phyloP scores from a whole-genome alignment of 306 rosid species.

The Citrullus amarus region DNA sequence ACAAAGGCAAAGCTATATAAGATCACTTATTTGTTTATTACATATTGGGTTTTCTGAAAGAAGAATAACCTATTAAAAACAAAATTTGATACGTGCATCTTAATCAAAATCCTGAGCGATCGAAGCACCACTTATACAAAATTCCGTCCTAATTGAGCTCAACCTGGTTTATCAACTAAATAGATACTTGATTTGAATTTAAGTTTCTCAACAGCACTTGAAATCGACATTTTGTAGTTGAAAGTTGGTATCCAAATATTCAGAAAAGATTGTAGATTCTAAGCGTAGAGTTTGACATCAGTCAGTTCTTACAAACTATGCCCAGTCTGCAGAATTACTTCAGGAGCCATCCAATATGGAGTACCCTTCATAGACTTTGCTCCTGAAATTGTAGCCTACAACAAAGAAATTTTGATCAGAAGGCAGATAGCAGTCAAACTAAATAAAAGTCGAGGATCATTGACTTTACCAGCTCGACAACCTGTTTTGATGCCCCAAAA shows the following conservation, averaged over 20 bases:
- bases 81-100: neutral
- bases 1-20: neutral
- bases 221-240: neutral
- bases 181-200: neutral
- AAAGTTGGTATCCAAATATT: neutral
- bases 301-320: slow-evolving; percentile 87
- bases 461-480: slow-evolving; percentile 78
- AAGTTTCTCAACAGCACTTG: neutral
- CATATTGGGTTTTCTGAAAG: neutral
- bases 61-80: neutral
- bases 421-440: neutral
- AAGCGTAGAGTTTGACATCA: neutral
- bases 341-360: slow-evolving; percentile 99
- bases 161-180: neutral
- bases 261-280: neutral
- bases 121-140: neutral
- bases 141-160: neutral
- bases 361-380: slow-evolving; percentile 99
- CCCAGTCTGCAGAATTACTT: slow-evolving; percentile 98
- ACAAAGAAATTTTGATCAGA: slow-evolving; percentile 15
- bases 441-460: neutral
- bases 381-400: slow-evolving; percentile 93
- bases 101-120: neutral
- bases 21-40: neutral
- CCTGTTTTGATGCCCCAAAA: slow-evolving; percentile 99